phyloP scores from a whole-genome alignment of 306 rosid species.

The Ceratonia siliqua region DNA sequence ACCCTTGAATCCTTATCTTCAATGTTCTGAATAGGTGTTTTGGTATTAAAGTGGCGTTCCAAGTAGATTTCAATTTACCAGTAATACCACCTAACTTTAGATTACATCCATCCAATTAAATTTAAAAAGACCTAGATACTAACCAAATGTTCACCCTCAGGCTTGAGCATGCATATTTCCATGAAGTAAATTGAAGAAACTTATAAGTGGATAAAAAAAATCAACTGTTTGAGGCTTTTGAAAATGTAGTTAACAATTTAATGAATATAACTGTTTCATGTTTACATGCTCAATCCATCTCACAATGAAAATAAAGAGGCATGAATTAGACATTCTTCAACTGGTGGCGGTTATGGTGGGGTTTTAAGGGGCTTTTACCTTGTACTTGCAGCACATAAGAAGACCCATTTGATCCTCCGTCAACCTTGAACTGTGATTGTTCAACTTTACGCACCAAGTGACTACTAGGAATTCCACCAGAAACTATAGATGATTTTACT shows the following conservation, averaged over 20 bases:
- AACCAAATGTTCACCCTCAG: background rate
- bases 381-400: slow-evolving; percentile 65
- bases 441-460: slow-evolving; percentile 77
- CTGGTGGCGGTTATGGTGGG: background rate
- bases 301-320: background rate
- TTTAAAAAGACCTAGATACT: background rate
- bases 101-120: background rate
- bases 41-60: background rate
- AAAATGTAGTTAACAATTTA: background rate
- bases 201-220: background rate
- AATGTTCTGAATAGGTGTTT: background rate
- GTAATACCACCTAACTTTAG: background rate
- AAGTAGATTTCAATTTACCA: background rate
- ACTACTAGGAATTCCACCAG: slow-evolving; percentile 62
- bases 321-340: slow-evolving; percentile 1
- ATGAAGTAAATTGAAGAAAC: background rate
- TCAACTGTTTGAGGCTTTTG: background rate
- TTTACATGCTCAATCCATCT: background rate
- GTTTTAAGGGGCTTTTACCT: slow-evolving; percentile 53
- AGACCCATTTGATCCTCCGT: slow-evolving; percentile 71
- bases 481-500: slow-evolving; percentile 51
- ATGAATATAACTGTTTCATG: background rate
- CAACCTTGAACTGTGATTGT: slow-evolving; percentile 57
- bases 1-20: background rate
- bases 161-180: background rate